Evolutionary conservation across 257 asterid genomes (phyloP).

Genomic region (Coffea eugenioides): DNA sequence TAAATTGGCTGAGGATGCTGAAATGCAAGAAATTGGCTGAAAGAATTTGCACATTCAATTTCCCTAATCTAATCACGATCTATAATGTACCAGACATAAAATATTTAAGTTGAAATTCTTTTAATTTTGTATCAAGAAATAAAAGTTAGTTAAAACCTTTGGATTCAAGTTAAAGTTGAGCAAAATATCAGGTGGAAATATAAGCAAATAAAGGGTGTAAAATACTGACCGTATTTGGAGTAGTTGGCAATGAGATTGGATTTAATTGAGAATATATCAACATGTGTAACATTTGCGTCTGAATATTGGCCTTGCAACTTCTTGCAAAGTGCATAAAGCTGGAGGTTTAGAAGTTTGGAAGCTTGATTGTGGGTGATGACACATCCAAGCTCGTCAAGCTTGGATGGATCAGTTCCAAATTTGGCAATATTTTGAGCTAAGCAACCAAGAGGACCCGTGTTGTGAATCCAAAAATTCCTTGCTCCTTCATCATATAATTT

Average conservation of each 20-base stretch:
- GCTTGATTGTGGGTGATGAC: constrained; percentile 84
- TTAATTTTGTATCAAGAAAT: background rate
- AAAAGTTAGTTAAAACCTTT: background rate
- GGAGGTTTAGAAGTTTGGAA: constrained; percentile 73
- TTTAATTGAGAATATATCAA: constrained; percentile 79
- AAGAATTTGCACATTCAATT: background rate
- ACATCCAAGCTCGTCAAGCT: constrained; percentile 94
- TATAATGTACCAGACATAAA: background rate
- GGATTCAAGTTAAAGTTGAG: background rate
- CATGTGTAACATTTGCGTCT: constrained; percentile 62
- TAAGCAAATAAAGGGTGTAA: background rate
- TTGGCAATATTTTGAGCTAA: constrained; percentile 76
- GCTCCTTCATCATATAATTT: constrained; percentile 77
- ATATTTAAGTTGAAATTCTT: background rate
- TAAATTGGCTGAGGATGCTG: constrained; percentile 2
- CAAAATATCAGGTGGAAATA: background rate
- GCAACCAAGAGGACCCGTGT: constrained; percentile 96
- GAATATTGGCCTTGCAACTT: constrained; percentile 70
- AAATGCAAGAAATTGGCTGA: background rate
- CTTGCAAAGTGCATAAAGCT: constrained; percentile 66
- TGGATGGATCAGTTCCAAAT: constrained; percentile 74
- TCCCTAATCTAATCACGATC: background rate
- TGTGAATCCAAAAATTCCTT: constrained; percentile 86
- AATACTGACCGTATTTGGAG: constrained; percentile 65
- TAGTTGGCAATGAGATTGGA: constrained; percentile 75